phyloP scores from a whole-genome alignment of 192 early-diverging fungal genomes.

The Funneliformis geosporum region DNA sequence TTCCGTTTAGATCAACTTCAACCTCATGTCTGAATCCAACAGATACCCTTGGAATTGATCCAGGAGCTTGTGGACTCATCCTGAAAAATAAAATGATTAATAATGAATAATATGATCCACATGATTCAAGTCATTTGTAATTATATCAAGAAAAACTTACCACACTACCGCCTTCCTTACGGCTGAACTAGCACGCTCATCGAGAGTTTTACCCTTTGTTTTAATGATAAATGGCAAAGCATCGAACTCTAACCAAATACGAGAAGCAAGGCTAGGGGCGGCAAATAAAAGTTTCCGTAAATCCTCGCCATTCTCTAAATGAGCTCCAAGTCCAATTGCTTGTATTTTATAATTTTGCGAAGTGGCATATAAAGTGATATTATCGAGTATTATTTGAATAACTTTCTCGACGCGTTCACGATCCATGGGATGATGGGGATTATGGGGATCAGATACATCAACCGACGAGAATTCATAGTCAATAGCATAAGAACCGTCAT shows the following conservation, averaged over 20 bases:
- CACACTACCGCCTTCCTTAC: constrained; percentile 72
- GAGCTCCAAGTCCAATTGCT: constrained; percentile 60
- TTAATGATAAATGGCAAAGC: constrained; percentile 69
- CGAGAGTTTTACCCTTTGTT: constrained; percentile 61
- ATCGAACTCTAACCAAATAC: constrained; percentile 76
- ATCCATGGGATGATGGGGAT: constrained; percentile 1
- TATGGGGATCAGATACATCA: constrained; percentile 4
- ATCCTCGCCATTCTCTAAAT: constrained; percentile 35
- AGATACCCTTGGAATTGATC: constrained; percentile 71
- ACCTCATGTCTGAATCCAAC: constrained; percentile 68
- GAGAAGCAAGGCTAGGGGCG: constrained; percentile 47
- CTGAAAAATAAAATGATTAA: constrained; percentile 10
- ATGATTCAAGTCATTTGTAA: not conserved
- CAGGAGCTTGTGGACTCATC: constrained; percentile 69
- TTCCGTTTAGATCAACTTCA: constrained; percentile 71
- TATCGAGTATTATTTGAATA: constrained; percentile 54
- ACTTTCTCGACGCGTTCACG: constrained; percentile 40
- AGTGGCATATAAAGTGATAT: constrained; percentile 54
- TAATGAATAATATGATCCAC: not conserved
- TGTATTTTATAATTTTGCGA: constrained; percentile 70
- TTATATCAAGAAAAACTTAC: constrained; percentile 29
- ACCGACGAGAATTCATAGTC: constrained; percentile 59
- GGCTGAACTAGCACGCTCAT: constrained; percentile 72
- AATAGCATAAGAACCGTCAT: constrained; percentile 69
- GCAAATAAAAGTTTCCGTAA: constrained; percentile 45